phyloP scores from a whole-genome alignment of 495 filamentous ascomycete species.

The Polyplosphaeria fusca region DNA sequence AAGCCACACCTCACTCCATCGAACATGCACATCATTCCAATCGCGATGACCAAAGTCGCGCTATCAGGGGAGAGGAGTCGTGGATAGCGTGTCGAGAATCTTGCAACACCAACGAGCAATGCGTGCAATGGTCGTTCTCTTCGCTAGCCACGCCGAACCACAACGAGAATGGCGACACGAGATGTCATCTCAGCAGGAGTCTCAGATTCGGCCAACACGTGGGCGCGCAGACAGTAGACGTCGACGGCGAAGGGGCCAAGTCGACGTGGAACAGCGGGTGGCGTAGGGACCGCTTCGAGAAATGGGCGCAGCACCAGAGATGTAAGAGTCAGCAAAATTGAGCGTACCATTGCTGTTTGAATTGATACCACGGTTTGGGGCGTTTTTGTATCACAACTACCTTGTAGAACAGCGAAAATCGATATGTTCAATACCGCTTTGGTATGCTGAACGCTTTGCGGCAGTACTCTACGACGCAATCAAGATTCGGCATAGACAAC shows the following conservation, averaged over 20 bases:
- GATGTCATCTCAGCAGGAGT: slow-evolving; percentile 23
- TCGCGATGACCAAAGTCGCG: not conserved
- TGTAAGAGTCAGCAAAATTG: slow-evolving; percentile 12
- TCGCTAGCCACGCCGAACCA: slow-evolving; percentile 9
- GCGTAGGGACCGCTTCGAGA: slow-evolving; percentile 12
- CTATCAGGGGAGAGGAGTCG: slow-evolving; percentile 9
- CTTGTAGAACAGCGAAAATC: too few relatives aligned
- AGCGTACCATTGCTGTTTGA: not conserved
- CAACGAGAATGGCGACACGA: slow-evolving; percentile 22
- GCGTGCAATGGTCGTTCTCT: slow-evolving; percentile 22
- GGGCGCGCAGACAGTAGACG: not conserved
- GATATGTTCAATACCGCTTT: too few relatives aligned
- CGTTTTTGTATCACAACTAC: too few relatives aligned
- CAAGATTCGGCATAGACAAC: too few relatives aligned
- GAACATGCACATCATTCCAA: not conserved
- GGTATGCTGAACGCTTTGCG: too few relatives aligned
- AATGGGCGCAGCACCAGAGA: slow-evolving; percentile 5
- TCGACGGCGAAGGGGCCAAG: not conserved
- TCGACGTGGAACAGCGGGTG: slow-evolving; percentile 17
- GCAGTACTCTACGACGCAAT: too few relatives aligned
- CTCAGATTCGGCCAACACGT: slow-evolving; percentile 6
- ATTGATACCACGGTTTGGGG: too few relatives aligned
- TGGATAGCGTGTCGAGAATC: slow-evolving; percentile 10
- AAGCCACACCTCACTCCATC: not conserved
- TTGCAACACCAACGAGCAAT: slow-evolving; percentile 9